Percentiles rank a stretch among this genome's conserved stretches.
phyloP scores from a whole-genome alignment of 2,329 filamentous ascomycete genomes.

The Furcasterigmium furcatum region DNA sequence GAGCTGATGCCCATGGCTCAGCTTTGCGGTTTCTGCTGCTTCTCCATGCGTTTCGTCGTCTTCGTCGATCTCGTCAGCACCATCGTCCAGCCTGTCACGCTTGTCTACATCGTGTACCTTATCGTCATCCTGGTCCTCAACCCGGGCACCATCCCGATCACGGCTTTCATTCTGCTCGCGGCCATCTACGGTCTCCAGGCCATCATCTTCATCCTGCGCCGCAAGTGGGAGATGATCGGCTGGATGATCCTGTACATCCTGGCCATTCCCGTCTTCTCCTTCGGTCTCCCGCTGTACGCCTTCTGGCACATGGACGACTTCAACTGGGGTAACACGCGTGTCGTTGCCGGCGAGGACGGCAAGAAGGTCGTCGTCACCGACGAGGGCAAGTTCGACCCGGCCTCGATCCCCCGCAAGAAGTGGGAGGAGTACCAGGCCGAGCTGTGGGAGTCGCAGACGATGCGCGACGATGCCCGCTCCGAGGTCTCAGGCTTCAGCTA shows the following conservation, averaged over 20 bases:
- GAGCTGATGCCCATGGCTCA: conserved; percentile 92
- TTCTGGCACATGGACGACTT: conserved; percentile 99
- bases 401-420: conserved; percentile 91
- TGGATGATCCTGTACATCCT: conserved; percentile 98
- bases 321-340: conserved; percentile 97
- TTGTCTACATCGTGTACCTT: conserved; percentile 87
- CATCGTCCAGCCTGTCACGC: conserved; percentile 84
- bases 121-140: conserved; percentile 68
- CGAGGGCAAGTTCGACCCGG: conserved; percentile 96
- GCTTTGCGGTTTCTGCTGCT: conserved; percentile 99
- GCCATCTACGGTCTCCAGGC: conserved; percentile 98
- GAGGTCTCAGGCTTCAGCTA: conserved; percentile 94
- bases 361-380: conserved; percentile 91
- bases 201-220: conserved; percentile 91
- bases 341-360: conserved; percentile 91
- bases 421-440: conserved; percentile 99
- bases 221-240: conserved; percentile 99
- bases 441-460: conserved; percentile 90
- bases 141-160: conserved; percentile 68
- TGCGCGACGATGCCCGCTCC: conserved; percentile 77
- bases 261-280: conserved; percentile 88
- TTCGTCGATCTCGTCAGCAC: conserved; percentile 93
- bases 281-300: conserved; percentile 84
- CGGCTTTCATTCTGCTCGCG: conserved; percentile 84
- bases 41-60: conserved; percentile 98